phyloP scores from a whole-genome alignment of 768 basidiomycete species.

The Udeniomyces megalosporus region DNA sequence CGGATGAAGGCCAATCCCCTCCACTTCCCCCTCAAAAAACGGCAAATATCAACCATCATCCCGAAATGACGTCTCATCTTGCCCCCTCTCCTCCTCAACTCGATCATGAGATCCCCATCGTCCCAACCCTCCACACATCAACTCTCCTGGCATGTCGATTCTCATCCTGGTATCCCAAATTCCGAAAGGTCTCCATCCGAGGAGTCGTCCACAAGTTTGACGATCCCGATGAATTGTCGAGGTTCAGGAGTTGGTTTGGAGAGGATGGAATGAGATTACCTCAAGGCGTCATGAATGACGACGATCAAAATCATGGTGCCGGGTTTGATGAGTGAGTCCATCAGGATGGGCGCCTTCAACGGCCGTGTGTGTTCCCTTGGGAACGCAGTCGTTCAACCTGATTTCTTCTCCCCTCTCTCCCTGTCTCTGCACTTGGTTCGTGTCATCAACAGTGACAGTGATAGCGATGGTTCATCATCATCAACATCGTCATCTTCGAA shows the following conservation, averaged over 20 bases:
- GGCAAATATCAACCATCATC: too few relatives aligned
- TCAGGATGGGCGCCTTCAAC: too few relatives aligned
- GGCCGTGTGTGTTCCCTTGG: background rate
- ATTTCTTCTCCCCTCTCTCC: background rate
- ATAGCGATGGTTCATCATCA: too few relatives aligned
- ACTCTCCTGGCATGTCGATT: constrained; percentile 33
- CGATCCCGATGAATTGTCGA: constrained; percentile 48
- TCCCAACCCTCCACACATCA: too few relatives aligned
- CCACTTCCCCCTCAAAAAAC: too few relatives aligned
- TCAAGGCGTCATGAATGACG: constrained; percentile 40
- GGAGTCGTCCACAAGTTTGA: constrained; percentile 21
- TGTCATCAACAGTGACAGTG: background rate
- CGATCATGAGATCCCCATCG: too few relatives aligned
- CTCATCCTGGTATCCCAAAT: constrained; percentile 67
- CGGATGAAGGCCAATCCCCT: too few relatives aligned
- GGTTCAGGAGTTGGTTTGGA: constrained; percentile 54
- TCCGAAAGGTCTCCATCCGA: constrained; percentile 37
- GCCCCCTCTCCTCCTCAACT: too few relatives aligned
- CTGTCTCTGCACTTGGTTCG: background rate
- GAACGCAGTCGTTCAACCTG: background rate
- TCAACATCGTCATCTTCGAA: too few relatives aligned
- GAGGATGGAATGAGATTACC: constrained; percentile 76
- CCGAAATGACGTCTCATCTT: too few relatives aligned
- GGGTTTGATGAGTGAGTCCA: too few relatives aligned
- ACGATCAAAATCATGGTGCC: too few relatives aligned